Evolutionary conservation across 306 rosid genomes (phyloP).

Genomic region (Vachellia pachyceras): DNA sequence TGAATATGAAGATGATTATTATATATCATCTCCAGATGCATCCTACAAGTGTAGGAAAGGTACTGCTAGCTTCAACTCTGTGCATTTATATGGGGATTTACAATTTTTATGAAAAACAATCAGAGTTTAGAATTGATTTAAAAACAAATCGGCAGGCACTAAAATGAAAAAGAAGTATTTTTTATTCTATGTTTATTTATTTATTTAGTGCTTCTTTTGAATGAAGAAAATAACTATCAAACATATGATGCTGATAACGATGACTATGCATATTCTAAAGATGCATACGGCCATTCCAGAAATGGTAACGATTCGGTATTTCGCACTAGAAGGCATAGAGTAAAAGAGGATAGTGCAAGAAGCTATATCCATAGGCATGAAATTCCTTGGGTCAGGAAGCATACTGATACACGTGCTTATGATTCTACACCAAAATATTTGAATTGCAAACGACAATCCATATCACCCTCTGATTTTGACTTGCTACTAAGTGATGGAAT

Average conservation of each 20-base stretch:
- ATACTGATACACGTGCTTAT: neutral
- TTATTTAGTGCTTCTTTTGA: neutral
- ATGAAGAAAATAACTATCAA: slow-evolving; percentile 38
- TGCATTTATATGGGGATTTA: neutral
- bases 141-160: neutral
- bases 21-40: slow-evolving; percentile 14
- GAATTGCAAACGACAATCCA: neutral
- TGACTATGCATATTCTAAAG: slow-evolving; percentile 17
- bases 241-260: neutral
- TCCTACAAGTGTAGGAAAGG: neutral
- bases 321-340: neutral
- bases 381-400: slow-evolving; percentile 1
- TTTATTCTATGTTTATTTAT: neutral
- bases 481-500: slow-evolving; percentile 41
- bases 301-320: slow-evolving; percentile 20
- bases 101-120: neutral
- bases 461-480: slow-evolving; percentile 34
- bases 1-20: slow-evolving; percentile 1
- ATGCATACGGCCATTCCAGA: neutral
- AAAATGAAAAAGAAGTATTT: neutral
- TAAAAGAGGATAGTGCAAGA: slow-evolving; percentile 15
- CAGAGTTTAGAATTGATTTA: neutral
- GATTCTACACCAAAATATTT: neutral
- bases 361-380: slow-evolving; percentile 19
- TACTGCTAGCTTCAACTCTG: neutral